Evolutionary conservation across 1,139 yeast genomes (phyloP), one percentile per base, ranked within the genome.

Genomic region (Spencermartinsiella ligniputridi): DNA sequence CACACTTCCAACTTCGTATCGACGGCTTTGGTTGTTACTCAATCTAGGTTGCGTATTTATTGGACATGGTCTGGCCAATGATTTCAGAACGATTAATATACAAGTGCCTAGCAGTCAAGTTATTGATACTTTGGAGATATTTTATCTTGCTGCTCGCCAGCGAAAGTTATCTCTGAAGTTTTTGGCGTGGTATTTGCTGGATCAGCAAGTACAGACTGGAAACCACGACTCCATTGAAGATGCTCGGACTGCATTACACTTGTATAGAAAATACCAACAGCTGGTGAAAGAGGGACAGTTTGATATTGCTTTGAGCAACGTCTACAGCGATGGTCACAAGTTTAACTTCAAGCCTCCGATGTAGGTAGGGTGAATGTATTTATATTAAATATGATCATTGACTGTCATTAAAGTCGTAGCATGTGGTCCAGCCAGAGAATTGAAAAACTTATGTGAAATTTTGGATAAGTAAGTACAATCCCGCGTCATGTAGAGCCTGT

Each of bases 191-290:
- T 80, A 80, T 24, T 71, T 92, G 42, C 70, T 92, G 46, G 77
- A 76, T 35, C 82, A 80, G 50, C 76, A 80, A 41, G 96, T 94
- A 17, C 98, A 94, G 63, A 81, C 80, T 2, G 96, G 95, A 1
- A 90, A 90, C 60, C 99, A 94, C 63, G 97, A 94, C 62, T 90
- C 97, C 1, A 88, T 92, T 38, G 98, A 94, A 60, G 99, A 94
- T 68, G 97, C 99, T 0, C 70, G 75, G 46, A 83, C 94, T 11
- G 98, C 99, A 0, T 72, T 94, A 53, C 66, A 78, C 42, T 69
- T 94, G 37, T 94, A 86, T 67, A 78, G 79, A 53, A 81, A 79
- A 59, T 90, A 86, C 57, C 66, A 77, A 55, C 81, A 81, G 53
- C 70, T 90, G 52, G 69, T 70, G 46, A 72, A 70, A 2, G 63